Evolutionary conservation across 768 basidiomycete genomes (phyloP).

Genomic region (Sarcomyxa edulis): DNA sequence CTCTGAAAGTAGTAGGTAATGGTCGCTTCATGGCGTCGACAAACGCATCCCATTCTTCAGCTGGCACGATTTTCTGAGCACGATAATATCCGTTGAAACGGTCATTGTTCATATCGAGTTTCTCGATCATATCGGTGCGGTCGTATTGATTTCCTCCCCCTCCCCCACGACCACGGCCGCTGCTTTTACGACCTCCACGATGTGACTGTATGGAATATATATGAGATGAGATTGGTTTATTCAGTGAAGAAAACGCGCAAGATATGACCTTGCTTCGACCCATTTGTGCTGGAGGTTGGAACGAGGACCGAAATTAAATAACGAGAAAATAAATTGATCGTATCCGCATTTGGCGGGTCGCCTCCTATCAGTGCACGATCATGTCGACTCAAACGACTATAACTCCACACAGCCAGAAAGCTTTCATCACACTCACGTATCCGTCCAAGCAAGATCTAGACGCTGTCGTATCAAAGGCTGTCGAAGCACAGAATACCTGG

Average conservation of each 20-base stretch:
- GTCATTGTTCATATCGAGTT: conserved; percentile 64
- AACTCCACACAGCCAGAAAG: conserved; percentile 72
- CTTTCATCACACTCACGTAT: conserved; percentile 62
- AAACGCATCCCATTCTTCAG: conserved; percentile 77
- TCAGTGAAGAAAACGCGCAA: no score
- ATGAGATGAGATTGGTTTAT: no score
- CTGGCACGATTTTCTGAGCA: conserved; percentile 69
- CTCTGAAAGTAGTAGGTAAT: conserved; percentile 90
- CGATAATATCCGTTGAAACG: conserved; percentile 66
- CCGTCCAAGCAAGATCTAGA: conserved; percentile 58
- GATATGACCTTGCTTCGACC: no score
- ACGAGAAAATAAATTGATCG: no score
- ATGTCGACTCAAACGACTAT: conserved; percentile 72
- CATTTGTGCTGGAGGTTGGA: no score
- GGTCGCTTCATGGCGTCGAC: conserved; percentile 60
- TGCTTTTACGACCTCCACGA: no score
- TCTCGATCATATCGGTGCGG: conserved; percentile 50
- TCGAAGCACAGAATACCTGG: conserved; percentile 75
- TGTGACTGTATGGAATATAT: no score
- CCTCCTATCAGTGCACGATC: no score
- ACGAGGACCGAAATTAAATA: no score
- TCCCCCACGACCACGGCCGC: not conserved
- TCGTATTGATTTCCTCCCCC: not conserved
- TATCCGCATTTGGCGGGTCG: no score
- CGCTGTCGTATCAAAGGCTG: conserved; percentile 46